Conservation (phyloP, 192 early-diverging fungal genomes). For the Entophlyctis luteolus region DNA sequence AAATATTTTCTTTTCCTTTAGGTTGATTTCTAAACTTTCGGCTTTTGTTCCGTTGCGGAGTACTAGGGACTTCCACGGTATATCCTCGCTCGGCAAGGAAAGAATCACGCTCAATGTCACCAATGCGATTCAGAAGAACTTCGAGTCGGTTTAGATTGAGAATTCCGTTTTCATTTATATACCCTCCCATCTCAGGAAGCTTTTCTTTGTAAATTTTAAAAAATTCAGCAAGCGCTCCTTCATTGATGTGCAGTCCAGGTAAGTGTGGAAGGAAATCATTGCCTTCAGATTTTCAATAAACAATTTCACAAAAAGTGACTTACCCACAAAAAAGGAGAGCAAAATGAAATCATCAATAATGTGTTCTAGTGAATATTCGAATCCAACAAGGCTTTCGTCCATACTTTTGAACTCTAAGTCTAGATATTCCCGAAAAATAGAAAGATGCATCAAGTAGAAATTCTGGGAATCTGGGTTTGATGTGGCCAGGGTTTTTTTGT, state of each 20-base stretch:
- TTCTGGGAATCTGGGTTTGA: slow-evolving; percentile 58
- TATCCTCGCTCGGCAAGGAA: slow-evolving; percentile 58
- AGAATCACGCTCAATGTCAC: slow-evolving; percentile 74
- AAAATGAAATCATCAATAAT: slow-evolving; percentile 98
- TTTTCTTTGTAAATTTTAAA: slow-evolving; percentile 85
- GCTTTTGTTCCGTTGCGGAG: slow-evolving; percentile 21
- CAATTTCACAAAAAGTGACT: background rate
- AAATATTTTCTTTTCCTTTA: no score
- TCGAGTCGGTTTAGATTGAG: slow-evolving; percentile 72
- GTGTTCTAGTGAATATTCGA: slow-evolving; percentile 81
- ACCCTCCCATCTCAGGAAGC: slow-evolving; percentile 72
- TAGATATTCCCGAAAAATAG: slow-evolving; percentile 85
- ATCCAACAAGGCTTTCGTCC: slow-evolving; percentile 49
- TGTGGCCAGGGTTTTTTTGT: slow-evolving; percentile 58
- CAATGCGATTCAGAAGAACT: slow-evolving; percentile 76
- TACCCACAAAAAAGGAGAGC: slow-evolving; percentile 92
- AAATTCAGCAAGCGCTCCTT: slow-evolving; percentile 86
- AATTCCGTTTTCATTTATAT: slow-evolving; percentile 78
- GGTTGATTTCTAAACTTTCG: background rate
- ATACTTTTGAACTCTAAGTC: slow-evolving; percentile 71
- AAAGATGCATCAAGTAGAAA: slow-evolving; percentile 68
- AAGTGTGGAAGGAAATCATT: slow-evolving; percentile 97
- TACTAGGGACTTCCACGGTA: slow-evolving; percentile 23
- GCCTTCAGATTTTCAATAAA: background rate
- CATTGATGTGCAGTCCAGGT: slow-evolving; percentile 89